Evolutionary conservation across 78 protist species (phyloP), one percentile per base, ranked within the genome.

Genomic region (Creolimax fragrantissima): DNA sequence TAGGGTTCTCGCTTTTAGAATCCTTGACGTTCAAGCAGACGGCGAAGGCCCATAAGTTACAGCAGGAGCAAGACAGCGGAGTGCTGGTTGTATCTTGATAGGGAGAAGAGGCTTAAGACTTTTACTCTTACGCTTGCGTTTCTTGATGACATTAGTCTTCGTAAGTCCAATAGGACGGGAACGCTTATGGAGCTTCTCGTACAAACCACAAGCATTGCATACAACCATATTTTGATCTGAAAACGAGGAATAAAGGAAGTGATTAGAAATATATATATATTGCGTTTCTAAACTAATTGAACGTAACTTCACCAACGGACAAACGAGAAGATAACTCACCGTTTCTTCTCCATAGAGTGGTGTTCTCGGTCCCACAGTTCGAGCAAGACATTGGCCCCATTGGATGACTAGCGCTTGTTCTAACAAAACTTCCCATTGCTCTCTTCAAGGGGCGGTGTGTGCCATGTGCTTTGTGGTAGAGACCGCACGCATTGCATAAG

Each of bases 401-500:
- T 17, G 74, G 74, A 24, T 58, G 74, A 32, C 39, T 58, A 17
- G 74, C 74, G 74, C 24, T 58, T 32, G 74, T 58, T 17, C 74
- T 17, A 17, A 58, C 74, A 58, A 58, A 58, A 24, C 74, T 58
- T 17, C 74, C 74, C 74, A 58, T 58, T 24, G 74, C 74, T 32
- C 74, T 17, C 86, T 83, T 83, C 5, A 90, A 5, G 3, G 93
- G 93, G 6, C 93, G 84, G 35, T 91, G 44, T 17, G 35, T 81
- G 3, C 43, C 44, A 42, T 91, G 93, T 11, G 7, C 32, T 74
- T 91, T 91, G 3, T 83, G 35, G 42, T 83, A 91, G 17, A 91
- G 93, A 3, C 93, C 93, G 17, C 93, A 91, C 6, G 93, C 90
- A n/a, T 91, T 91, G 45, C 93, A 91, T n/a, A 91, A 41, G 89